Base-by-base conservation (phyloP, 2,329 filamentous ascomycete genomes). In the Phaeosphaeriaceae sp. region DNA sequence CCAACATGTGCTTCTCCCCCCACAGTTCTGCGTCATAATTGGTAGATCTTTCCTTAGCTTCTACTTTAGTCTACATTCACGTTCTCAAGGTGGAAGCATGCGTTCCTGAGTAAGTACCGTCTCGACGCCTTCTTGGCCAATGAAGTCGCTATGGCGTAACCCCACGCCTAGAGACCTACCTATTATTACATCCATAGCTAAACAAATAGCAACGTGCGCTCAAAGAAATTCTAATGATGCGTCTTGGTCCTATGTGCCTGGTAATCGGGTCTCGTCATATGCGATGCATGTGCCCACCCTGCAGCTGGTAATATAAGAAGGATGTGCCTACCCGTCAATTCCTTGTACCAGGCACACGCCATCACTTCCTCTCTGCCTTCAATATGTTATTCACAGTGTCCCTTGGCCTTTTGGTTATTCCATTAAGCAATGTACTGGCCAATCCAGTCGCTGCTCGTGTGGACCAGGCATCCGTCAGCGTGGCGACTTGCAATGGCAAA, bases 401-500 rank as follows among this genome's bases (percentile, higher is more conserved):
- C 1, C 21, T 64, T 20, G 34, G 50, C 40, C 52, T 67, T 9
- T 21, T 67, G 42, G 52, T 58, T 37, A 38, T 68, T 5, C 53
- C 61, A 2, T 7, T 64, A 2, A 36, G 23, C 6, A 38, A 54
- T 7, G 57, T 54, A 9, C 7, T 60, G 38, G 61, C 66, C 34
- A 63, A 46, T 18, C 60, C 64, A 7, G 29, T 61, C 17, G 41
- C 15, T 26, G 15, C 46, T 3, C 45, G 46, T 16, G 48, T 41
- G 11, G 29, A 38, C 8, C 16, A 42, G 6, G 30, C 48, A 4
- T 38, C 58, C 3, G 61, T 66, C 20, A 70, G 65, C 34, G 44
- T 58, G 32, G 70, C 82, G 6, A 80, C 73, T 12, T 88, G 86
- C 70, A 84, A 82, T 57, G 83, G 83, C 41, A 79, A 84, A 53